Conservation (phyloP, 331 rosid species). For the Malus hybrid region DNA sequence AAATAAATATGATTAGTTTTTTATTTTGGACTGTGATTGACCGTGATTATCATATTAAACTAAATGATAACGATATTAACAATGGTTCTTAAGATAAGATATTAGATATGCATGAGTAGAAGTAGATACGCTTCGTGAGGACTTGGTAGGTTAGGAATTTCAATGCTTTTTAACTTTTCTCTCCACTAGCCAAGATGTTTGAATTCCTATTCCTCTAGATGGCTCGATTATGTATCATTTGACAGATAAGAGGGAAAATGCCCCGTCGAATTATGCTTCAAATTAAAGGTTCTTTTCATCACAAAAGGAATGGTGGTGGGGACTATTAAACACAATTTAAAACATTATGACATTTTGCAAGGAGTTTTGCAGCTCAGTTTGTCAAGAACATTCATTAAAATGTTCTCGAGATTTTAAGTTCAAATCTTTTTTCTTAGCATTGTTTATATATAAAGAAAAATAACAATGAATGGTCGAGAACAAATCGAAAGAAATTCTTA, state of each 20-base stretch:
- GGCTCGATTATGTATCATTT: no score
- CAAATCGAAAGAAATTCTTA: no score
- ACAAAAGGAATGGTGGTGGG: no score
- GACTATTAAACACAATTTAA: no score
- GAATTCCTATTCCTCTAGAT: no score
- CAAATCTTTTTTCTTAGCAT: accelerated
- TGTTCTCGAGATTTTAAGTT: no score
- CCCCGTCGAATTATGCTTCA: no score
- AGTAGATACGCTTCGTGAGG: background rate
- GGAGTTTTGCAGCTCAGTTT: accelerated
- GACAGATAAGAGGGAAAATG: no score
- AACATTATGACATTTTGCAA: no score
- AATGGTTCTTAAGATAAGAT: background rate
- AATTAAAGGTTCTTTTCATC: no score
- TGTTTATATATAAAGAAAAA: no score
- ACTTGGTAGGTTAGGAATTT: background rate
- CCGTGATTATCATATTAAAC: background rate
- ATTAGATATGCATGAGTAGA: background rate
- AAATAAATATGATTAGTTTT: background rate
- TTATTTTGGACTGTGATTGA: background rate
- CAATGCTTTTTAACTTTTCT: background rate
- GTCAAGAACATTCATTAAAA: accelerated
- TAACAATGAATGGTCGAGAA: no score
- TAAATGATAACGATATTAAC: background rate
- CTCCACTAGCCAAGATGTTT: background rate